phyloP scores from a whole-genome alignment of 306 rosid genomes.

The Cicer yamashitae region DNA sequence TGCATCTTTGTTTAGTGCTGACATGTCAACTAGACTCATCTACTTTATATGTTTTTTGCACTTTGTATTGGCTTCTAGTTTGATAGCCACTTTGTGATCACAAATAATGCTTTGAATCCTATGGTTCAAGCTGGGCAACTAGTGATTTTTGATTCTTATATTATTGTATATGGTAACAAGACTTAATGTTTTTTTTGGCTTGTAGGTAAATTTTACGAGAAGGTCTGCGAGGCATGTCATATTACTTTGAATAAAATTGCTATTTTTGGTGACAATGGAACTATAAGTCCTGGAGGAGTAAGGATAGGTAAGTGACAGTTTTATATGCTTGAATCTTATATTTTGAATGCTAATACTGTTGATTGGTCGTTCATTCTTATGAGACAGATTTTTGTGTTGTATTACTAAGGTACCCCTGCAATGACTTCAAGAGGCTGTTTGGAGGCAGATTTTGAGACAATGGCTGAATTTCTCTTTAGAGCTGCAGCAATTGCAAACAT shows the following conservation, averaged over 20 bases:
- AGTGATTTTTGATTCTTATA: not conserved
- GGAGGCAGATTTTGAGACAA: slow-evolving; percentile 88
- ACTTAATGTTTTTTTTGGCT: slow-evolving; percentile 26
- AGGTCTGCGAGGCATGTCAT: slow-evolving; percentile 84
- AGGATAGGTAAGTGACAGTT: slow-evolving; percentile 71
- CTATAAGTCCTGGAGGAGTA: slow-evolving; percentile 84
- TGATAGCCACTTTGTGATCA: not conserved
- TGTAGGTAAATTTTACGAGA: slow-evolving; percentile 84
- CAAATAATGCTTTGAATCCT: not conserved
- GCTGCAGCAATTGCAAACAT: slow-evolving; percentile 77
- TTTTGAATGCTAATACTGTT: slow-evolving; percentile 33
- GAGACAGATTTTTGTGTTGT: slow-evolving; percentile 31
- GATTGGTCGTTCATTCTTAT: slow-evolving; percentile 11
- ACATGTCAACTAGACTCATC: slow-evolving; percentile 8
- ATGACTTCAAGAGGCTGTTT: slow-evolving; percentile 97
- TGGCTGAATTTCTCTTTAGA: slow-evolving; percentile 76
- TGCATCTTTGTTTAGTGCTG: slow-evolving; percentile 30
- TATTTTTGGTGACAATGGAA: slow-evolving; percentile 83
- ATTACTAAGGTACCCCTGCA: slow-evolving; percentile 85
- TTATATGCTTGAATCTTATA: slow-evolving; percentile 10
- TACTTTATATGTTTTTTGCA: slow-evolving; percentile 23
- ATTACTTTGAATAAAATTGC: slow-evolving; percentile 90
- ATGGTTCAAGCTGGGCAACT: not conserved
- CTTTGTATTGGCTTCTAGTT: slow-evolving; percentile 25
- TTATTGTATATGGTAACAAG: slow-evolving; percentile 25